Evolutionary conservation across 306 rosid species (phyloP).

Genomic region (Astragalus membranaceus): DNA sequence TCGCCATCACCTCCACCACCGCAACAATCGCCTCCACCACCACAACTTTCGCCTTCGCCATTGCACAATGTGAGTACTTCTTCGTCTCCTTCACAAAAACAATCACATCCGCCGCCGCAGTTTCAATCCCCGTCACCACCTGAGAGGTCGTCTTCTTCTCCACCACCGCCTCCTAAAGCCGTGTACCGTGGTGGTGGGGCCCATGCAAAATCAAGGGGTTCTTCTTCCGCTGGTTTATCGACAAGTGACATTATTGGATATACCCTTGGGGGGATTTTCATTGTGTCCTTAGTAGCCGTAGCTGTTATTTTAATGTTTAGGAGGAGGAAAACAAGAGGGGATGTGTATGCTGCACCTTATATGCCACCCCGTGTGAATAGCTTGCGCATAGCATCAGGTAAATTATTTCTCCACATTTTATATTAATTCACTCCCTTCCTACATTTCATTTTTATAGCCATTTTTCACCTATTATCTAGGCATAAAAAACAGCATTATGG

Average conservation of each 20-base stretch:
- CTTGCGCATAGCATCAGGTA: conserved; percentile 39
- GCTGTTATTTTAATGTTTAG: conserved; percentile 17
- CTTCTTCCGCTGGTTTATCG: neutral
- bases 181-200: neutral
- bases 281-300: conserved; percentile 38
- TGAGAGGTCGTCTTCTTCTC: neutral
- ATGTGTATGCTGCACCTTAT: conserved; percentile 16
- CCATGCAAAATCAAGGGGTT: neutral
- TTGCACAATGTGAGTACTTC: neutral
- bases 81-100: neutral
- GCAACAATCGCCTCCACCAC: neutral
- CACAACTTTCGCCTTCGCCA: neutral
- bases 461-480: too few species aligned
- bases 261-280: conserved; percentile 43
- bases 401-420: neutral
- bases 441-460: too few species aligned
- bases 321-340: conserved; percentile 34
- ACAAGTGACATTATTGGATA: conserved; percentile 26
- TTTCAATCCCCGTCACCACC: conserved; percentile 5
- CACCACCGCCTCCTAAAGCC: neutral
- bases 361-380: conserved; percentile 25
- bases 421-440: neutral
- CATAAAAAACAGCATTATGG: too few species aligned
- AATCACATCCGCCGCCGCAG: conserved; percentile 14
- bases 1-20: neutral